phyloP scores from a whole-genome alignment of 192 early-diverging fungal species.

The Rhizoclosmatium globosum region DNA sequence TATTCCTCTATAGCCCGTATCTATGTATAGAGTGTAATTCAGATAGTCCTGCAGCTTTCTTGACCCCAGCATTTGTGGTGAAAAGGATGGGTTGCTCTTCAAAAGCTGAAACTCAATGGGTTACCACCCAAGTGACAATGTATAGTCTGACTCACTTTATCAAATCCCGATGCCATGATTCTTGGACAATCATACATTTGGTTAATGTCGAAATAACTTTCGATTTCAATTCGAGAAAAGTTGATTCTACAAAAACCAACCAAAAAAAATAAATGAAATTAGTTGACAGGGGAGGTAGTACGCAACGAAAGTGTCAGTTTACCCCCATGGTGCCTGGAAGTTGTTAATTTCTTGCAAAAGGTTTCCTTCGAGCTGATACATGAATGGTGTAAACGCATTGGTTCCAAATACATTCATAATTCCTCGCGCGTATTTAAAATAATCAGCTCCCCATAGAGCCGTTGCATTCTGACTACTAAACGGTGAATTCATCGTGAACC shows the following conservation, averaged over 20 bases:
- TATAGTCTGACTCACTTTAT: neutral
- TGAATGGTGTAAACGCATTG: neutral
- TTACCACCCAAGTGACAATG: neutral
- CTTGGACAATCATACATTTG: neutral
- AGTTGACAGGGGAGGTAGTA: neutral
- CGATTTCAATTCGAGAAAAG: neutral
- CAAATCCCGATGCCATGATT: neutral
- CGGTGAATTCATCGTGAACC: slow-evolving; percentile 1
- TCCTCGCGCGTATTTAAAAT: neutral
- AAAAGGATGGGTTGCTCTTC: neutral
- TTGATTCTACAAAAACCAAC: neutral
- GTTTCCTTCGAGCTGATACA: neutral
- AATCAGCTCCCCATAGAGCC: slow-evolving; percentile 3
- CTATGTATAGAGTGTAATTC: neutral
- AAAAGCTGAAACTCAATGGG: neutral
- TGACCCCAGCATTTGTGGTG: neutral
- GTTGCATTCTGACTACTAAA: neutral
- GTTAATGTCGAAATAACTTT: neutral
- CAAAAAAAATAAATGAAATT: neutral
- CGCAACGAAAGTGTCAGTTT: neutral
- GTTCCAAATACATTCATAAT: neutral
- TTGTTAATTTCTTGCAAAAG: neutral
- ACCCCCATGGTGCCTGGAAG: neutral
- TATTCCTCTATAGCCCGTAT: neutral
- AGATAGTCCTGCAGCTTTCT: neutral